Evolutionary conservation across 768 basidiomycete species (phyloP).

Genomic region (Tubosaeta brunneosetosa): DNA sequence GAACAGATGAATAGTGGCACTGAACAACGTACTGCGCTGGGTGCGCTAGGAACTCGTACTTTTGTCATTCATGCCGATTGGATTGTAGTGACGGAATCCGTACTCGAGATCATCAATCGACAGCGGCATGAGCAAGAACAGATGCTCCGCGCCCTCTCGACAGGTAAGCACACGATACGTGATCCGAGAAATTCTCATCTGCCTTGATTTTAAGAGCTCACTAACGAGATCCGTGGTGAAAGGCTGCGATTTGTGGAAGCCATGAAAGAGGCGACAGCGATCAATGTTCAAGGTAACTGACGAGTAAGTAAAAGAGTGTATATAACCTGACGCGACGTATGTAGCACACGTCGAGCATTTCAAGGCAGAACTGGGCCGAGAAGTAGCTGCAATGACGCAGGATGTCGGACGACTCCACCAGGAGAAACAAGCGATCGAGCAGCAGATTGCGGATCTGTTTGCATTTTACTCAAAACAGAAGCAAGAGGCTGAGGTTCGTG

Average conservation of each 20-base stretch:
- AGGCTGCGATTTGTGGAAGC: constrained; percentile 84
- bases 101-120: constrained; percentile 58
- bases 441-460: constrained; percentile 69
- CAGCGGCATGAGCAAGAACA: constrained; percentile 72
- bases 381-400: constrained; percentile 68
- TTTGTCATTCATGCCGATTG: constrained; percentile 10
- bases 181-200: not conserved
- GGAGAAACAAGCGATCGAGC: constrained; percentile 61
- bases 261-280: constrained; percentile 90
- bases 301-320: not conserved
- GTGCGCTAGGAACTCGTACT: constrained; percentile 20
- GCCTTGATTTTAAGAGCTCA: constrained; percentile 62
- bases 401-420: constrained; percentile 66
- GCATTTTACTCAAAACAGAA: constrained; percentile 69
- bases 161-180: constrained; percentile 40
- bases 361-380: constrained; percentile 72
- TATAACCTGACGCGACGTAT: constrained; percentile 7
- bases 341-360: constrained; percentile 84
- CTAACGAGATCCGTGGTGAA: constrained; percentile 82
- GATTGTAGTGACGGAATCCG: constrained; percentile 48
- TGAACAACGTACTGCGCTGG: constrained; percentile 40
- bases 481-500: constrained; percentile 33
- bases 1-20: constrained; percentile 36
- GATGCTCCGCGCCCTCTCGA: constrained; percentile 60
- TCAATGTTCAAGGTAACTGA: constrained; percentile 70